phyloP scores from a whole-genome alignment of 1,284 basidiomycete species.

The Irpex rosettiformis region DNA sequence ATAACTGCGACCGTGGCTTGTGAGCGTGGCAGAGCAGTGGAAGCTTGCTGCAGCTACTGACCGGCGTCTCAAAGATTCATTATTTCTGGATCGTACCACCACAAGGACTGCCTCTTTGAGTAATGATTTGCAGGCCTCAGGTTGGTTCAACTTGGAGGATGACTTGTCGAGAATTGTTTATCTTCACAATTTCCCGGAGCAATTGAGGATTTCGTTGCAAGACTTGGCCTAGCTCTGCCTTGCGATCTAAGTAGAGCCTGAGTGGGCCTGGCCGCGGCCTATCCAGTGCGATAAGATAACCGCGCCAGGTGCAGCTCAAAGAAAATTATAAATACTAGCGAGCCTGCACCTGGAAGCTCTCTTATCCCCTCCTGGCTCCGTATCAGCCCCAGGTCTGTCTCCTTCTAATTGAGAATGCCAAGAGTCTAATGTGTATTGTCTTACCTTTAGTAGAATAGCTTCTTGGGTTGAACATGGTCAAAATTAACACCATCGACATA shows the following conservation, averaged over 20 bases:
- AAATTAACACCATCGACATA: slow-evolving; percentile 45
- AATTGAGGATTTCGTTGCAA: background rate
- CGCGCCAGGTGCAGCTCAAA: background rate
- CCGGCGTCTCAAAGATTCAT: background rate
- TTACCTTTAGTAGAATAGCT: no score
- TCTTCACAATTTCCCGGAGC: background rate
- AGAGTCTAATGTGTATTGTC: no score
- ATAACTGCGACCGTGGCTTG: background rate
- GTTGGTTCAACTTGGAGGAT: background rate
- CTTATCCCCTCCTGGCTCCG: no score
- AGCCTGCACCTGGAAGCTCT: no score
- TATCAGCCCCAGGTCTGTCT: background rate
- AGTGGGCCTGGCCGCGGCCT: background rate
- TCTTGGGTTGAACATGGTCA: slow-evolving; percentile 50
- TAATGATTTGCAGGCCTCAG: background rate
- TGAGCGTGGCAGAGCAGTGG: background rate
- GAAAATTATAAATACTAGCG: background rate
- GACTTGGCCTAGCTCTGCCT: background rate
- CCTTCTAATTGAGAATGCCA: no score
- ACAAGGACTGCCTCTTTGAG: background rate
- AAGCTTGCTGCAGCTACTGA: no score
- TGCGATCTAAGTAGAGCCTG: background rate
- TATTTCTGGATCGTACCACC: background rate
- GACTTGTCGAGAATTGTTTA: background rate
- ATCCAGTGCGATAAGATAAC: background rate